Evolutionary conservation across 2,329 filamentous ascomycete genomes (phyloP), one percentile per base, ranked within the genome.

Genomic region (Sporothrix dimorphospora): DNA sequence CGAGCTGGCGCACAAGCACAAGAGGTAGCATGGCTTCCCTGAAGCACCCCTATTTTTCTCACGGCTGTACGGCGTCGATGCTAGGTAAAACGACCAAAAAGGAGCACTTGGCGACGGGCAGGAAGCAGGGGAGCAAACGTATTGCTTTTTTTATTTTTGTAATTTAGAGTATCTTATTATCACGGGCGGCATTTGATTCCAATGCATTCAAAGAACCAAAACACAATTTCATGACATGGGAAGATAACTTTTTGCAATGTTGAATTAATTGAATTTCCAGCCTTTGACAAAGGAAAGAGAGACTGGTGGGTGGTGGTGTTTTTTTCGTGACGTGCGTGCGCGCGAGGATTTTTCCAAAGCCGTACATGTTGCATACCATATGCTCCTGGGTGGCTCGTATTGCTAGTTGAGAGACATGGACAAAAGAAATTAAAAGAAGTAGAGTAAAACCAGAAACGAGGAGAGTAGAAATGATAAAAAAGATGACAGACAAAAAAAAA

Each of bases 311-410:
- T 57, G 14, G 21, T 16, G 14, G 59, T 16, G 59, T 19, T 27
- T 53, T 45, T 42, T 51, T 16, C 49, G 24, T 55, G 6, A 53
- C 4, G 9, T 30, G 68, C 16, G 40, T 14, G 68, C 38, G 51
- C 51, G 53, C 38, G 38, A 9, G 24, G 5, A 53, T 2, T 69
- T 71, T 74, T 68, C 42, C 69, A 45, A 72, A 71, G 49, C 73
- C 73, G 53, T 74, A 57, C 65, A 63, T 63, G 45, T 63, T 63
- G 71, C 69, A 71, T 70, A 57, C 71, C 73, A 55, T 70, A 69
- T 66, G 71, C 71, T 51, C 73, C 47, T 42, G n/a, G 53, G 53
- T 21, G 40, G 65, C 53, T 69, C 38, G 9, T 73, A 59, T 70
- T 72, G 63, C 47, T 67, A 42, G 49, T 67, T 66, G 70, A 71